Evolutionary conservation across 2,329 filamentous ascomycete genomes (phyloP).

Genomic region (Fusarium sp.): DNA sequence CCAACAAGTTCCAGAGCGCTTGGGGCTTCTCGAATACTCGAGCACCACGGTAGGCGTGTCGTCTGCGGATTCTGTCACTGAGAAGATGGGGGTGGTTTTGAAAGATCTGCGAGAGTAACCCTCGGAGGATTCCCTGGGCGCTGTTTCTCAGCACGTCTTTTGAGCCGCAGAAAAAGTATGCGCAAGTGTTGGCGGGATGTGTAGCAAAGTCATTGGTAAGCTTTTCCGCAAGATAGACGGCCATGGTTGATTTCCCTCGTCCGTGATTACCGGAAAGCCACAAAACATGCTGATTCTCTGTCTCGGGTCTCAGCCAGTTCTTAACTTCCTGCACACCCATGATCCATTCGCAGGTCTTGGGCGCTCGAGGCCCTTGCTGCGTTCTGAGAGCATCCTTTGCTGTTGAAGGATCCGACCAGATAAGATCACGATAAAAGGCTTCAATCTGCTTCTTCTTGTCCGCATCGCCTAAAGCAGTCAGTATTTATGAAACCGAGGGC

Average conservation of each 20-base stretch:
- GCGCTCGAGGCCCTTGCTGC: constrained; percentile 20
- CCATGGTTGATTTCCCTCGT: constrained; percentile 26
- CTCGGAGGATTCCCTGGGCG: constrained; percentile 25
- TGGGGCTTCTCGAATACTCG: constrained; percentile 28
- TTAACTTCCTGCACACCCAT: constrained; percentile 14
- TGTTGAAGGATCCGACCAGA: constrained; percentile 24
- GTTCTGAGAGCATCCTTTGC: constrained; percentile 27
- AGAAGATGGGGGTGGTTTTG: constrained; percentile 27
- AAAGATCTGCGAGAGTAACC: constrained; percentile 26
- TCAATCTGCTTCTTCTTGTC: constrained; percentile 23
- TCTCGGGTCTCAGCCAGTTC: constrained; percentile 16
- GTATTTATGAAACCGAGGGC: background rate
- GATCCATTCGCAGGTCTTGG: constrained; percentile 31
- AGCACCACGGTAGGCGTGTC: constrained; percentile 21
- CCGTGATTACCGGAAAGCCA: constrained; percentile 25
- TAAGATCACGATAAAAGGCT: constrained; percentile 28
- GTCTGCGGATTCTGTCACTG: constrained; percentile 30
- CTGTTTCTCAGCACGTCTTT: constrained; percentile 25
- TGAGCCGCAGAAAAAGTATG: constrained; percentile 26
- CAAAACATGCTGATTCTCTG: constrained; percentile 3
- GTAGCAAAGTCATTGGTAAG: constrained; percentile 21
- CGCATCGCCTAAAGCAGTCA: constrained; percentile 14
- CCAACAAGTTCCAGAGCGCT: constrained; percentile 28
- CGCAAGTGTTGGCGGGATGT: constrained; percentile 21
- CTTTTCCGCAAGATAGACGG: constrained; percentile 22